phyloP scores from a whole-genome alignment of 768 basidiomycete genomes.

The Amanita rubescens region DNA sequence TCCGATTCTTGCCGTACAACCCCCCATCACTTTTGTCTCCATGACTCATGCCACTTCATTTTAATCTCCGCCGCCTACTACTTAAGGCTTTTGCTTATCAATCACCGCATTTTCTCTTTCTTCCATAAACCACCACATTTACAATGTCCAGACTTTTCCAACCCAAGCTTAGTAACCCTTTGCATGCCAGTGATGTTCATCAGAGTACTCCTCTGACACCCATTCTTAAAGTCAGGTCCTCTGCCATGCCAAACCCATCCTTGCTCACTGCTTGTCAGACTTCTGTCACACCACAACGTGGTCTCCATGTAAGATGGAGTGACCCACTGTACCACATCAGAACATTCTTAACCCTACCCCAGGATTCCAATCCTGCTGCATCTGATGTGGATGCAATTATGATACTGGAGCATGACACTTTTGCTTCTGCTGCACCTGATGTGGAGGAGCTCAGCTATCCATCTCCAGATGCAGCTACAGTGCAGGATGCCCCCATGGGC shows the following conservation, averaged over 20 bases:
- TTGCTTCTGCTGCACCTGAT: too few relatives aligned
- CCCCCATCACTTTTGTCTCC: not conserved
- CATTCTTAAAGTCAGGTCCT: not conserved
- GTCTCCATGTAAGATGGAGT: constrained; percentile 7
- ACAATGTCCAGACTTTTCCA: not conserved
- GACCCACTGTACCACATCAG: not conserved
- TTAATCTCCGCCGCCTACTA: constrained; percentile 1
- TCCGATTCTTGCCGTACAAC: not conserved
- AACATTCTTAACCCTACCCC: not conserved
- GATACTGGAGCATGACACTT: too few relatives aligned
- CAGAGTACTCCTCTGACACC: not conserved
- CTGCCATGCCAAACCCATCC: not conserved
- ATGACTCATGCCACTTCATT: not conserved
- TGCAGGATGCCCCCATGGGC: not conserved
- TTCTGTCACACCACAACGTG: not conserved
- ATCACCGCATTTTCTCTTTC: not conserved
- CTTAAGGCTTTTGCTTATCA: not conserved
- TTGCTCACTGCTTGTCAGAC: not conserved
- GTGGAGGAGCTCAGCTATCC: too few relatives aligned
- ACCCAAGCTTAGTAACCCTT: constrained; percentile 4
- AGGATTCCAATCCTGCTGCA: not conserved
- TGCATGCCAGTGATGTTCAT: too few relatives aligned
- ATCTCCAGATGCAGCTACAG: too few relatives aligned
- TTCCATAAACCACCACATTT: not conserved
- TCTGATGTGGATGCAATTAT: too few relatives aligned